Conservation (phyloP, 2,329 filamentous ascomycete genomes). For the Penicillium sp. region DNA sequence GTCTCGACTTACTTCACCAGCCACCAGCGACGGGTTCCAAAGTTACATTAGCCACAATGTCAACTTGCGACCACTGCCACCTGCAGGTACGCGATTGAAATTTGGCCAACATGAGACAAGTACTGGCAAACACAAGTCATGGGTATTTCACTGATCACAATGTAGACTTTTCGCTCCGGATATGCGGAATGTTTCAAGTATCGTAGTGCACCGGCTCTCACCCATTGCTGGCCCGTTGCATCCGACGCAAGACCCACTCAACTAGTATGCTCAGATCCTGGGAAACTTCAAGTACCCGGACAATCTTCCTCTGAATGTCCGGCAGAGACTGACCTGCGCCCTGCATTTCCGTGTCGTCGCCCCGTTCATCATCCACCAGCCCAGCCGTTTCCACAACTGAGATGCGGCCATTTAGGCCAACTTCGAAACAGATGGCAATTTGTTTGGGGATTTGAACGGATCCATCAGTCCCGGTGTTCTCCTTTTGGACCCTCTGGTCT, state of each 20-base stretch:
- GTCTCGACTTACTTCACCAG: background rate
- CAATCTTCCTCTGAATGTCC: slow-evolving; percentile 35
- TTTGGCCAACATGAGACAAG: background rate
- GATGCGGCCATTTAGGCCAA: slow-evolving; percentile 42
- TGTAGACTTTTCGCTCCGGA: background rate
- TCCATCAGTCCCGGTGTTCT: slow-evolving; percentile 11
- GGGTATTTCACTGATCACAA: background rate
- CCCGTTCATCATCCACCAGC: slow-evolving; percentile 23
- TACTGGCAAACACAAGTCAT: background rate
- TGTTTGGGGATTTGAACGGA: slow-evolving; percentile 11
- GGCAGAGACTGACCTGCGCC: slow-evolving; percentile 19
- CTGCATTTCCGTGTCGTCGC: slow-evolving; percentile 20
- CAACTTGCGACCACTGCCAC: background rate
- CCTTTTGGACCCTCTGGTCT: slow-evolving; percentile 17
- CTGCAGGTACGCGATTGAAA: background rate
- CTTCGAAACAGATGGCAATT: slow-evolving; percentile 38
- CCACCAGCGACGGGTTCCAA: background rate
- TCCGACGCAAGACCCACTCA: slow-evolving; percentile 43
- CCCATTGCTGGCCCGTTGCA: slow-evolving; percentile 28
- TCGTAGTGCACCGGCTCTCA: slow-evolving; percentile 9
- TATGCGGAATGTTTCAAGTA: background rate
- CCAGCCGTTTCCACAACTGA: slow-evolving; percentile 40
- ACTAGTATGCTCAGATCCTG: slow-evolving; percentile 45
- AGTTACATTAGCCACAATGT: background rate
- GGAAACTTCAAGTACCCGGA: slow-evolving; percentile 41